Percentiles rank a stretch among this genome's conserved stretches.
These are phyloP conservation scores for Lyophyllum semitale DNA, from an alignment of 768 basidiomycete species.

Conservation along the genomic window DNA sequence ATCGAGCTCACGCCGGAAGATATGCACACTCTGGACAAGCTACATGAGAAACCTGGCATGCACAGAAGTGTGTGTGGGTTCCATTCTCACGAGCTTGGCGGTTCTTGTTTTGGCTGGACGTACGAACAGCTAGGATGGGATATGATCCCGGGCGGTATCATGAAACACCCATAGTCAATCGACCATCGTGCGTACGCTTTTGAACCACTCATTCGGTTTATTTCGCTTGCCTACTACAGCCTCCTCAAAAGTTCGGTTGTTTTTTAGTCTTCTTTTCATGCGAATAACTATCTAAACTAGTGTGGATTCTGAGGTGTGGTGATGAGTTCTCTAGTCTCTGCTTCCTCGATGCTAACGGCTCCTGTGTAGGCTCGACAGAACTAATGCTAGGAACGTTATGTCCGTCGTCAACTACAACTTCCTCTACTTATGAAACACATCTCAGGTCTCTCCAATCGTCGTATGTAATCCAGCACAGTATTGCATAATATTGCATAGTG, in stretches of 20 bases:
- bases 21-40: constrained; percentile 34
- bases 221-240: too few species aligned
- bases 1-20: constrained; percentile 34
- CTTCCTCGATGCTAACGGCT: not conserved
- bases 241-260: too few species aligned
- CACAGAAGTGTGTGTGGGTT: constrained; percentile 36
- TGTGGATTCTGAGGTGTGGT: not conserved
- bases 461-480: not conserved
- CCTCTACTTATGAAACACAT: too few species aligned
- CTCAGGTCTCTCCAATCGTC: constrained; percentile 10
- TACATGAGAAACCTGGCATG: constrained; percentile 42
- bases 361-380: not conserved
- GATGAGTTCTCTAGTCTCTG: not conserved
- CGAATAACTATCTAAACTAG: not conserved
- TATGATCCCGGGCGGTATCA: constrained; percentile 17
- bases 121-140: constrained; percentile 39
- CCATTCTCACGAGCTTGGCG: constrained; percentile 28
- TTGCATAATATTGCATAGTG: not conserved
- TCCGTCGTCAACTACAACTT: too few species aligned
- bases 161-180: not conserved
- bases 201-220: too few species aligned
- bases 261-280: too few species aligned
- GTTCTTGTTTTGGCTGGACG: constrained; percentile 38
- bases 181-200: not conserved
- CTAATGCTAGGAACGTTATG: not conserved